Percentiles rank a stretch among this genome's conserved stretches.
phyloP scores from a whole-genome alignment of 1,139 yeast genomes.

The Diutina mesorugosa region DNA sequence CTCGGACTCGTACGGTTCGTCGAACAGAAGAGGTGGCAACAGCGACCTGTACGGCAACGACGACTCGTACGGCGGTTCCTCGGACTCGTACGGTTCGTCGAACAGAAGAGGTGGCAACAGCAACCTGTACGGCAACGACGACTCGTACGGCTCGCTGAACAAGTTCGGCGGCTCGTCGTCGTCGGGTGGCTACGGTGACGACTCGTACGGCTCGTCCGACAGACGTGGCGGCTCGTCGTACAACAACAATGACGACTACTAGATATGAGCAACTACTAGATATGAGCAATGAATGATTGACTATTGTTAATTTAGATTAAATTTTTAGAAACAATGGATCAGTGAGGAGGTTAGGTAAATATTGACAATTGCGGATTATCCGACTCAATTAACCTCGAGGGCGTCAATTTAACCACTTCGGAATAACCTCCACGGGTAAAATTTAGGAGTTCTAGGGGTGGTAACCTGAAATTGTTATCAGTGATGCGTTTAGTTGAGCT shows the following conservation, averaged over 20 bases:
- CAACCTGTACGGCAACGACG: slow-evolving; percentile 3
- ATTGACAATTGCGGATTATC: no score
- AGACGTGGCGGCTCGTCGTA: slow-evolving; percentile 8
- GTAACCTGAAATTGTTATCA: no score
- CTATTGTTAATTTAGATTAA: neutral
- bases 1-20: slow-evolving; percentile 3
- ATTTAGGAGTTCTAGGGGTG: no score
- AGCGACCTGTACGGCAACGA: neutral
- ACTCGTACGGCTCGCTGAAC: slow-evolving; percentile 7
- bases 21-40: slow-evolving; percentile 3
- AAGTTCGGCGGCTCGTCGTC: slow-evolving; percentile 5
- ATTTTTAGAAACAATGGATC: no score
- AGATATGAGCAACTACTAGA: slow-evolving; percentile 3
- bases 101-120: slow-evolving; percentile 3
- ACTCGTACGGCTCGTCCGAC: slow-evolving; percentile 4
- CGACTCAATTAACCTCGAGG: no score
- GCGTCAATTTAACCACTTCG: no score
- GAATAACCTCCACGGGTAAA: no score
- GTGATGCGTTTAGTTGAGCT: no score
- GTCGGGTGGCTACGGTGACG: slow-evolving; percentile 6
- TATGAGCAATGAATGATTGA: neutral
- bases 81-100: slow-evolving; percentile 3
- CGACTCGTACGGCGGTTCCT: slow-evolving; percentile 8
- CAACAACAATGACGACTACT: slow-evolving; percentile 7
- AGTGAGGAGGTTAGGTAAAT: no score